A percentile compares a stretch with the other conserved stretches of the same genome.
phyloP scores from a whole-genome alignment of 2,329 filamentous ascomycete genomes.

The Aspergillus pseudoviridinutans region DNA sequence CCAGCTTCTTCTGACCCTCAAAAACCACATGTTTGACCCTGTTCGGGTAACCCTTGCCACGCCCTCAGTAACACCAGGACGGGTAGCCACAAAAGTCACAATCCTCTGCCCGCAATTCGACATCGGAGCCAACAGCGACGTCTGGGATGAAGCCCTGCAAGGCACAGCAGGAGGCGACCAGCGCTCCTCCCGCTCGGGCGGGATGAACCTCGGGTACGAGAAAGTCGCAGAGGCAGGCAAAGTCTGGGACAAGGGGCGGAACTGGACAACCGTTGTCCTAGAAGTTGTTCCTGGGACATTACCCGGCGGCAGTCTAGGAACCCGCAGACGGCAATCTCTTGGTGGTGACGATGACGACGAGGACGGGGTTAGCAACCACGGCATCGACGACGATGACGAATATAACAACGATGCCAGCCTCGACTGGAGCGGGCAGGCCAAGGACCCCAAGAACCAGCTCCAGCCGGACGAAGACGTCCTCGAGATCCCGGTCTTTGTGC shows the following conservation, averaged over 20 bases:
- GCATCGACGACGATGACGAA: constrained; percentile 27
- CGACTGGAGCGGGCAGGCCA: constrained; percentile 22
- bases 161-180: constrained; percentile 34
- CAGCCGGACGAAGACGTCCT: constrained; percentile 60
- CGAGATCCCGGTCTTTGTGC: constrained; percentile 92
- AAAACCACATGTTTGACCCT: constrained; percentile 89
- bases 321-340: constrained; percentile 7
- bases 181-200: constrained; percentile 41
- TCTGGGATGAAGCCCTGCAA: constrained; percentile 86
- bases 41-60: constrained; percentile 86
- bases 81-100: constrained; percentile 75
- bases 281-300: constrained; percentile 69
- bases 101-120: constrained; percentile 93
- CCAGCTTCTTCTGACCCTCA: constrained; percentile 85
- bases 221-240: constrained; percentile 78
- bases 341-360: constrained; percentile 24
- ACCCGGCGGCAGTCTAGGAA: constrained; percentile 21
- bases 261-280: constrained; percentile 91
- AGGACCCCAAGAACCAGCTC: constrained; percentile 12
- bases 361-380: not conserved
- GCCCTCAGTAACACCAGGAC: constrained; percentile 71
- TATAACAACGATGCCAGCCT: constrained; percentile 13
- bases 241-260: constrained; percentile 89
- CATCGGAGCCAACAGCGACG: constrained; percentile 87
- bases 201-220: constrained; percentile 34